Evolutionary conservation across 441 rosid species (phyloP), one percentile per base, ranked within the genome.

Genomic region (Syzygium syzygioides): DNA sequence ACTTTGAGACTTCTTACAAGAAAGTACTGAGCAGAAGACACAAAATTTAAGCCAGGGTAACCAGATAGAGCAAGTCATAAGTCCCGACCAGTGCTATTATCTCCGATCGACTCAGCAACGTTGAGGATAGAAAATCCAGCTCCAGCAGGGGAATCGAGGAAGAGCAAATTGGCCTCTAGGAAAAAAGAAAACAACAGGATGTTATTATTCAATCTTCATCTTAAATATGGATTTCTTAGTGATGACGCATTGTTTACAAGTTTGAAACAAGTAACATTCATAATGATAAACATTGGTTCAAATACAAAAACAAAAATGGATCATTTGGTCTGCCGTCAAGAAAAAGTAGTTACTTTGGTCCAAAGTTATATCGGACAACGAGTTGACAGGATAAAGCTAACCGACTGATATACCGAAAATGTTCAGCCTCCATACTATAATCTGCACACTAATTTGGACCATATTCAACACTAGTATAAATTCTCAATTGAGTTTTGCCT

Each of bases 281-380:
- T 26, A 26, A 59, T 12, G 14, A 20, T 20, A 20, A 55, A 23
- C 64, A 59, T 12, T 11, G 64, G 64, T 68, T 41, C 50, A 34
- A 19, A 34, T 71, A 71, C 20, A 34, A 71, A 20, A 41, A 34
- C 4, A 34, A 71, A 37, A 19, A 37, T 1, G 80, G 28, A 71
- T 34, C 45, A 18, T 66, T 1, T 17, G 18, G 79, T 66, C 1
- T 3, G 6, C 26, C 3, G 0, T 0, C 48, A 19, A 34, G 79
- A 10, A 34, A 34, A 3, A 66, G 6, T 20, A 19, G 26, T 19
- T 34, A 68, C 8, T 34, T 68, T 68, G 79, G 48, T 68, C 8
- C 34, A 3, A 68, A 68, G 4, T 18, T 9, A 66, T 32, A 68
- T 12, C 15, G 11, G 37, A 9, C 37, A 10, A 34, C 2, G 28